Base-by-base conservation (phyloP, 2,329 filamentous ascomycete genomes). In the Cercospora beticola region DNA sequence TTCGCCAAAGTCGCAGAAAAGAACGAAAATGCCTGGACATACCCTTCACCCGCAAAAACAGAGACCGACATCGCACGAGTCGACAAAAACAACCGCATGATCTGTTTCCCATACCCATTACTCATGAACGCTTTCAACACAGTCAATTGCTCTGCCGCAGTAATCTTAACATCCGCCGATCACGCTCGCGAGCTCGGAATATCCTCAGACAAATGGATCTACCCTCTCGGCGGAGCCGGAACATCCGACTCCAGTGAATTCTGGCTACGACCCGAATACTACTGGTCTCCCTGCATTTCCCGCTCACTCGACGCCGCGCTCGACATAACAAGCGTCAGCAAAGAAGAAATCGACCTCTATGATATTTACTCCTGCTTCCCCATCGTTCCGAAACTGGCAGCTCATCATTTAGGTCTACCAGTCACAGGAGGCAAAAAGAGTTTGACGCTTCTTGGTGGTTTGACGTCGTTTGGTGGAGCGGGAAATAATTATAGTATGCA, bases 401-500 rank as follows among this genome's bases (percentile, higher is more conserved):
- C 85, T 30, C 77, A 85, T 2, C 87, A 90, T 76, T 82, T 91
- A 0, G 83, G 83, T 0, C 74, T 91, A 1, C 81, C 85, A 0
- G 79, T 86, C 0, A 77, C 69, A 16, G 64, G 67, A 5, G 59
- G 59, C 74, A 21, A 81, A 1, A 64, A 64, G 46, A 31, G 86
- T 0, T 82, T 90, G 21, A 90, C 87, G 0, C 77, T 91, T 0
- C 81, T 91, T 0, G 89, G 89, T 0, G 89, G 89, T 0, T 74
- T 92, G 64, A 91, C 89, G 4, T 89, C 86, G 0, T 91, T 91
- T 68, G 89, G 89, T 0, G 89, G 89, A 0, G 89, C 89, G 5
- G 89, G 89, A 0, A 91, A 91, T 70, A 91, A 91, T 65, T 91
- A 91, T 68, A 89, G 87, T 0, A 87, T 90, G 84, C 89, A 91